These are phyloP conservation scores for cucumber (Cucumis sativus) DNA, from an alignment of 306 rosid species.

Conservation along the genomic window DNA sequence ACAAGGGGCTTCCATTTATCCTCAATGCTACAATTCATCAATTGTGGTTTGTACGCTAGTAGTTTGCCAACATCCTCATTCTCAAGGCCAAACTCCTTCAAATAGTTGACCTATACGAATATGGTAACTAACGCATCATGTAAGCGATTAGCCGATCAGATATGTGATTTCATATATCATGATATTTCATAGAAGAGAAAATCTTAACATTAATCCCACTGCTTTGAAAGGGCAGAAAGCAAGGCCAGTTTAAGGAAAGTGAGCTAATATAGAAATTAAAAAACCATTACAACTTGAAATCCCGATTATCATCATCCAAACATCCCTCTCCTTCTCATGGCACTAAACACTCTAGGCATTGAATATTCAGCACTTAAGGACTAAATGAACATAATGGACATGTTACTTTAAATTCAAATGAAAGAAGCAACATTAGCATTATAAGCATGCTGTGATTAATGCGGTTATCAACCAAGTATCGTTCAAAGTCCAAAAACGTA, in stretches of 20 bases:
- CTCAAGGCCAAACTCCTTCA: constrained; percentile 80
- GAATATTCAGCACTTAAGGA: neutral
- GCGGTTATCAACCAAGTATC: no score
- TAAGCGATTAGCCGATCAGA: neutral
- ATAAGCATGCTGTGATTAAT: no score
- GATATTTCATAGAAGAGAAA: neutral
- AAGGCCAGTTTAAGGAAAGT: neutral
- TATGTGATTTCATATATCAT: neutral
- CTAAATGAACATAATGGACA: neutral
- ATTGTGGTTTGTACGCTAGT: constrained; percentile 73
- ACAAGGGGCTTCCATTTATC: constrained; percentile 89
- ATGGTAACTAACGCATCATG: constrained; percentile 13
- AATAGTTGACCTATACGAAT: constrained; percentile 54
- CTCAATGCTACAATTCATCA: constrained; percentile 86
- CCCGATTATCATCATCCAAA: neutral
- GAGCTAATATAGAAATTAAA: neutral
- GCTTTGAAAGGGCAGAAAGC: neutral
- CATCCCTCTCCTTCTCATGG: neutral
- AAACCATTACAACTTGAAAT: neutral
- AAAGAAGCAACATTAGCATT: no score
- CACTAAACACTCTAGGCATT: no score
- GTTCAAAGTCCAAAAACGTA: no score
- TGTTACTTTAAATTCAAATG: neutral
- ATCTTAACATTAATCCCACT: neutral
- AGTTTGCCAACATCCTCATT: constrained; percentile 59